Evolutionary conservation across 441 rosid genomes (phyloP), one percentile per base, ranked within the genome.

Genomic region (Pelargonium citronellum): DNA sequence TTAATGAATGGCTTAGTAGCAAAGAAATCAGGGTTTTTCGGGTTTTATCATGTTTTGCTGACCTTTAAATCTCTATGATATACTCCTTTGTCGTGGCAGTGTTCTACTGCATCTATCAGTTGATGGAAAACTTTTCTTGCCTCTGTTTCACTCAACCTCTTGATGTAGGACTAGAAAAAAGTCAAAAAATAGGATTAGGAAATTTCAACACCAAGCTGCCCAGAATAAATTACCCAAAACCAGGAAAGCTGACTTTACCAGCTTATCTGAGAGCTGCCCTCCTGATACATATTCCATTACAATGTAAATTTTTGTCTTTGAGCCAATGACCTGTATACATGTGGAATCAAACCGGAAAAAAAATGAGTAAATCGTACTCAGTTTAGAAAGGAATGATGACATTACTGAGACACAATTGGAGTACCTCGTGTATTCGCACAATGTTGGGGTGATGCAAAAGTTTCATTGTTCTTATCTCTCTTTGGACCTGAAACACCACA

Each of bases 61-160:
- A 85, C 97, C 98, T 93, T 93, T 44, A 91, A 82, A 78, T 88
- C 98, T 80, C 98, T 88, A 72, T 91, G 97, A 74, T 82, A 88
- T 78, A 91, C 93, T 71, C 96, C 96, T 86, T 82, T 88, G 85
- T 80, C 79, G 69, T 91, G 97, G 77, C 98, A 91, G 22, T 87
- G 86, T 67, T 87, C 97, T 64, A 89, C 91, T 34, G 96, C 91
- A 82, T 94, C 96, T 10, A 91, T 83, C 80, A 94, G 39, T 64
- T 91, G 97, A 61, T 94, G 97, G 78, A 94, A 91, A 64, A 87
- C 62, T 75, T 83, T 85, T 81, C 97, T 88, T 6, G 95, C 93
- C 72, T 87, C 91, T 47, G 86, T 70, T 82, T 94, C 97, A 30
- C 75, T 71, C 41, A 91, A 69, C 71, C 79, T 89, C 69, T 79